These are phyloP conservation scores for Polyporus arcularius DNA, from an alignment of 768 basidiomycete genomes.

Conservation along the genomic window DNA sequence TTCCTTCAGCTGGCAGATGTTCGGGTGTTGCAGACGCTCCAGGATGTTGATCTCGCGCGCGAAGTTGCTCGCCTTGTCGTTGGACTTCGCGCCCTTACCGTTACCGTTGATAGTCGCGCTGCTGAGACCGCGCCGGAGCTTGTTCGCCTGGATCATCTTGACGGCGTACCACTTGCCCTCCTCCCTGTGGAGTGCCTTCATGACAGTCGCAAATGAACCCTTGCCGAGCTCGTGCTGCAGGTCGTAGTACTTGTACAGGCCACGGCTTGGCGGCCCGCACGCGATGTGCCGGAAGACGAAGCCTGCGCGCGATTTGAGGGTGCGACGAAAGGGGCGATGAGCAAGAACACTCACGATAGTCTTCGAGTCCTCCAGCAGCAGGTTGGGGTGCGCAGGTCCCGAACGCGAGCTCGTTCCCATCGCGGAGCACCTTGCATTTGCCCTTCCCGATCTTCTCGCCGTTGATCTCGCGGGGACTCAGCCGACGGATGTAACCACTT, in stretches of 20 bases:
- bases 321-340: not conserved
- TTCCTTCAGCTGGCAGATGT: conserved; percentile 81
- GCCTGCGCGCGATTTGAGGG: conserved; percentile 39
- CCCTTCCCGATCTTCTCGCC: conserved; percentile 62
- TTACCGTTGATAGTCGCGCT: conserved; percentile 4
- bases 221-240: conserved; percentile 74
- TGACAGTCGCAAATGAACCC: conserved; percentile 90
- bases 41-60: conserved; percentile 80
- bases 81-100: not conserved
- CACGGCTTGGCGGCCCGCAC: conserved; percentile 46
- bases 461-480: conserved; percentile 55
- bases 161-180: conserved; percentile 82
- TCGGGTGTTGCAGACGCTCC: conserved; percentile 72
- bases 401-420: conserved; percentile 88
- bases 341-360: conserved; percentile 61
- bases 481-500: not conserved
- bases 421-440: conserved; percentile 55
- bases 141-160: conserved; percentile 74
- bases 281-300: conserved; percentile 74
- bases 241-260: conserved; percentile 68
- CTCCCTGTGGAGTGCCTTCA: conserved; percentile 71
- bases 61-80: conserved; percentile 38
- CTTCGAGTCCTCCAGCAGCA: conserved; percentile 51
- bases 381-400: conserved; percentile 57
- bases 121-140: conserved; percentile 38